These are phyloP conservation scores for Fusarium sp. DNA, from an alignment of 2,329 filamentous ascomycete genomes.

Conservation along the genomic window DNA sequence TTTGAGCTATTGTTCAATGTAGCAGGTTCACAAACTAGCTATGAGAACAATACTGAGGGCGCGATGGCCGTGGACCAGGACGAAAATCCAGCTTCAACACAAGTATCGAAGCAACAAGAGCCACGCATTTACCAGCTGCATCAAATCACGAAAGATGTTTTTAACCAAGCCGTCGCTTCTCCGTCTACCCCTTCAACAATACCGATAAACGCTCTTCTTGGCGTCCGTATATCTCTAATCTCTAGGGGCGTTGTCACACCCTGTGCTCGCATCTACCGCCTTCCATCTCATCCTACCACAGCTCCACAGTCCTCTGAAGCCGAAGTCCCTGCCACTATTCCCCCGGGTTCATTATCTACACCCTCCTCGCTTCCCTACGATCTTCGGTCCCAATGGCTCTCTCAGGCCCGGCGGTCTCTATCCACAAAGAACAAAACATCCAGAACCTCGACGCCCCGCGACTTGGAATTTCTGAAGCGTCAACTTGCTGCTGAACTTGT, in stretches of 20 bases:
- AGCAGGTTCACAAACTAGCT: not conserved
- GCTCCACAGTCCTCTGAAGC: slow-evolving; percentile 46
- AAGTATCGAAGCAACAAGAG: not conserved
- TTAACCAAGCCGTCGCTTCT: slow-evolving; percentile 43
- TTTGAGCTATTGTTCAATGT: slow-evolving; percentile 74
- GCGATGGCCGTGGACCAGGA: slow-evolving; percentile 47
- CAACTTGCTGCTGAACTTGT: slow-evolving; percentile 60
- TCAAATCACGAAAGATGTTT: slow-evolving; percentile 42
- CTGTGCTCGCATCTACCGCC: slow-evolving; percentile 85
- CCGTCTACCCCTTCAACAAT: slow-evolving; percentile 33
- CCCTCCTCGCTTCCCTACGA: slow-evolving; percentile 51
- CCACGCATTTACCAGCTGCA: slow-evolving; percentile 31
- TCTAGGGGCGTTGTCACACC: slow-evolving; percentile 74
- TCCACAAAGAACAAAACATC: slow-evolving; percentile 8
- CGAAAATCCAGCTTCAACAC: not conserved
- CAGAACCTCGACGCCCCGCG: slow-evolving; percentile 28
- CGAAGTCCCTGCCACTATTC: slow-evolving; percentile 59
- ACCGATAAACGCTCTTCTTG: slow-evolving; percentile 58
- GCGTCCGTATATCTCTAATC: slow-evolving; percentile 73
- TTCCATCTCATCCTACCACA: slow-evolving; percentile 58
- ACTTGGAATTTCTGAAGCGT: slow-evolving; percentile 53
- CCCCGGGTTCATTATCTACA: slow-evolving; percentile 29
- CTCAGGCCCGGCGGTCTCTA: slow-evolving; percentile 53
- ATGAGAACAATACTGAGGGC: slow-evolving; percentile 31
- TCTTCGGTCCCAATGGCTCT: slow-evolving; percentile 77